phyloP scores from a whole-genome alignment of 2,329 filamentous ascomycete species.

The Microsporum canis region DNA sequence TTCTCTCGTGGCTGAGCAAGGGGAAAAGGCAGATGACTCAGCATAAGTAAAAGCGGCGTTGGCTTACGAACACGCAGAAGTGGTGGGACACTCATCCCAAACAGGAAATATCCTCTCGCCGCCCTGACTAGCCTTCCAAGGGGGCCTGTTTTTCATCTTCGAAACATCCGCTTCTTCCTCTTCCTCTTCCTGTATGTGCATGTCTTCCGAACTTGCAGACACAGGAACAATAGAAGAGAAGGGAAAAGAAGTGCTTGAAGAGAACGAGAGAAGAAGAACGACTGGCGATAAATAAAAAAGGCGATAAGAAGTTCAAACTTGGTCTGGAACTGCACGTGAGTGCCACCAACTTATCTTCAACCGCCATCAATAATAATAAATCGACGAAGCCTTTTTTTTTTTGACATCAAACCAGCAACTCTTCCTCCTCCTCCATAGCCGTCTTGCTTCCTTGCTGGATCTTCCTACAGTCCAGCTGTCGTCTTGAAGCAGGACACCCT shows the following conservation, averaged over 20 bases:
- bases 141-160: not conserved
- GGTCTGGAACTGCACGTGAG: conserved; percentile 1
- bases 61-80: not conserved
- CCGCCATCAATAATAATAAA: not conserved
- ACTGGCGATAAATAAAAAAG: not conserved
- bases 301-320: not conserved
- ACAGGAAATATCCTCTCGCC: not conserved
- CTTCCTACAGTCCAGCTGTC: not conserved
- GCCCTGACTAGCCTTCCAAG: not conserved
- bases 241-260: not conserved
- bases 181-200: not conserved
- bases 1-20: not conserved
- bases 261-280: not conserved
- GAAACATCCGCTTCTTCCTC: not conserved
- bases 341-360: not conserved
- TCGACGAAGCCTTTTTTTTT: not conserved
- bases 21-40: not conserved
- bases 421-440: not conserved
- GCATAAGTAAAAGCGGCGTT: not conserved
- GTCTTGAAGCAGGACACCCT: not conserved
- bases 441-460: conserved; percentile 1
- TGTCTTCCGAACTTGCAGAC: not conserved
- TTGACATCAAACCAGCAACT: not conserved
- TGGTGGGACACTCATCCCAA: not conserved
- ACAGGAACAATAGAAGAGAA: not conserved